Base-by-base conservation (phyloP, 1,139 yeast genomes). In the Pneumocystis oryctolagi region DNA sequence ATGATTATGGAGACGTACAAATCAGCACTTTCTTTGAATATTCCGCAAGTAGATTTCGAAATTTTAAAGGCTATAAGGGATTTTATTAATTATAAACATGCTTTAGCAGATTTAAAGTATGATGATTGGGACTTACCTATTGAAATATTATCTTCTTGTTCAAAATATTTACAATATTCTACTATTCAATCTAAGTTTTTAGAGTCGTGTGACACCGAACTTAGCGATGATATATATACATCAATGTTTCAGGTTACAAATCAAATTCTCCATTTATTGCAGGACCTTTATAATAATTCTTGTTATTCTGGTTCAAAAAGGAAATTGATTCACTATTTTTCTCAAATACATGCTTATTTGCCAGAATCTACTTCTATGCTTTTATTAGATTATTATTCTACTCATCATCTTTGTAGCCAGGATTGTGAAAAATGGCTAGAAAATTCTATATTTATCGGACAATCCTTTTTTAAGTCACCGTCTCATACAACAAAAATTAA, bases 401-500 rank as follows among this genome's bases (percentile, higher is more conserved):
- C 35, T 6, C 67, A 68, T 63, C 78, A 78, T 62, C 69, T 79
- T 32, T 84, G 89, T 68, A 76, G 83, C 1, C 79, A 83, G 6
- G 70, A 82, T n/a, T 74, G 78, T 59, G 77, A 80, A 0, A 72
- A 77, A 25, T 84, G 89, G 87, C 73, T 74, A 60, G 76, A 75
- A 1, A 81, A 82, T 68, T 74, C 82, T 60, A 71, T 73, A 30
- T 73, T 73, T n/a, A 65, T 84, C 2, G 71, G 84, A 31, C 74
- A 76, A 31, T 73, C 75, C 31, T 84, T 83, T 68, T 83, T 77
- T 69, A 72, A 71, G 57, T 73, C 73, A 31, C 66, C 66, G 5
- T 65, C 68, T 3, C 70, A 73, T 67, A 70, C 73, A 1, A 64
- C 74, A 0, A 72, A 73, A 1, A 74, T 79, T 1, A 77, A 83